phyloP scores from a whole-genome alignment of 1,284 basidiomycete species.

The Irpex sp. region DNA sequence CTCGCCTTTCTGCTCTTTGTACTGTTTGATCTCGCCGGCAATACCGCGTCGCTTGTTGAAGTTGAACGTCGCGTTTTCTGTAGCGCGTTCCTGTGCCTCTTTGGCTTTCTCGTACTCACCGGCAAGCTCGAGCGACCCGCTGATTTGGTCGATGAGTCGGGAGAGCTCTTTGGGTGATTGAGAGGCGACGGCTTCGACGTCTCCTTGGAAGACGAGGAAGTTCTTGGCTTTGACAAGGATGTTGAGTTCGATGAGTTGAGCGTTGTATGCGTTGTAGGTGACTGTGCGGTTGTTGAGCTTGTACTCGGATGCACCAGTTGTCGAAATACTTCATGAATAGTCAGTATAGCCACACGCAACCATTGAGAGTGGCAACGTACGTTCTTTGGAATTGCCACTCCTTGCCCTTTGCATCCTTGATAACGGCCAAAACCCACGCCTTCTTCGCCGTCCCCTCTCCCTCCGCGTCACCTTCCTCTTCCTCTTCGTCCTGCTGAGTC shows the following conservation, averaged over 20 bases:
- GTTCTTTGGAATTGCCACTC: conserved; percentile 90
- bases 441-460: conserved; percentile 83
- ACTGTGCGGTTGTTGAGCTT: conserved; percentile 76
- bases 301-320: conserved; percentile 84
- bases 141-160: conserved; percentile 92
- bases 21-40: conserved; percentile 93
- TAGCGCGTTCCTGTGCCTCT: conserved; percentile 82
- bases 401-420: conserved; percentile 69
- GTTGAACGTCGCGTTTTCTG: conserved; percentile 90
- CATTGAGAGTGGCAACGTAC: conserved; percentile 42
- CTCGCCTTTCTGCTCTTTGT: conserved; percentile 95
- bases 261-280: conserved; percentile 82
- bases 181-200: conserved; percentile 96
- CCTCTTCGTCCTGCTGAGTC: conserved; percentile 39
- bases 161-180: conserved; percentile 91
- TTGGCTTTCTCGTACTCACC: conserved; percentile 88
- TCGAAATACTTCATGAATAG: conserved; percentile 62
- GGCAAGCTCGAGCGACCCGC: conserved; percentile 86
- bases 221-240: conserved; percentile 99
- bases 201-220: conserved; percentile 99
- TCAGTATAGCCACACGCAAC: not conserved
- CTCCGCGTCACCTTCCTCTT: conserved; percentile 51
- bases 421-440: conserved; percentile 94
- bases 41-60: conserved; percentile 92
- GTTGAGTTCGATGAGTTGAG: conserved; percentile 82